These are phyloP conservation scores for Petunia hybrid DNA, from an alignment of 305 asterid species.

Conservation along the genomic window DNA sequence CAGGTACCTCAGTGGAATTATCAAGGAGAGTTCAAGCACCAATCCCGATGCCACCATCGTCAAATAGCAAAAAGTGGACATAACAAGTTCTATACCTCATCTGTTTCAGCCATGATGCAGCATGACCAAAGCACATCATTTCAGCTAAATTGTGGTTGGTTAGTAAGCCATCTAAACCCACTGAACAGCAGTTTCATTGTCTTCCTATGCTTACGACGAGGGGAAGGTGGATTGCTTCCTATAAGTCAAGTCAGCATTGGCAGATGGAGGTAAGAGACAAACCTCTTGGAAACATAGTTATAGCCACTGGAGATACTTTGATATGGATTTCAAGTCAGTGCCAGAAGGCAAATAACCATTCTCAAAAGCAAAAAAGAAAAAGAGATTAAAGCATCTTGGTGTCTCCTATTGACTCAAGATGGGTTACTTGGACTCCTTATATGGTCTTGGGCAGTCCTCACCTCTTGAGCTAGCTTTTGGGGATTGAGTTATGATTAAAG, in stretches of 20 bases:
- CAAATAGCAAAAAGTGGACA: not conserved
- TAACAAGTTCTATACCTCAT: not conserved
- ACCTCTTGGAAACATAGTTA: slow-evolving; percentile 9
- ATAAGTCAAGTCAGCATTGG: not conserved
- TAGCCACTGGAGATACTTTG: slow-evolving; percentile 6
- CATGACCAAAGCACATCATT: slow-evolving; percentile 25
- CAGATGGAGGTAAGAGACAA: not conserved
- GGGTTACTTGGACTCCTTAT: too few relatives aligned
- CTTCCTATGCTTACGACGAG: not conserved
- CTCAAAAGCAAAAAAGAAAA: slow-evolving; percentile 9
- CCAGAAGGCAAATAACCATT: slow-evolving; percentile 5
- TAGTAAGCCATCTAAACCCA: slow-evolving; percentile 8
- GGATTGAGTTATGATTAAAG: too few relatives aligned
- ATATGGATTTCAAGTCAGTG: not conserved
- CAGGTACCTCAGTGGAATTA: not conserved
- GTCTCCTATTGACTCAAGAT: too few relatives aligned
- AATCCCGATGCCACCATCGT: not conserved
- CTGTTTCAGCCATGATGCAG: slow-evolving; percentile 1
- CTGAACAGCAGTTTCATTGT: slow-evolving; percentile 11
- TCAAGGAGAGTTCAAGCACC: not conserved
- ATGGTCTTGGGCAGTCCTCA: too few relatives aligned
- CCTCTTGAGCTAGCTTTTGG: too few relatives aligned
- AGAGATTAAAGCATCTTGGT: not conserved
- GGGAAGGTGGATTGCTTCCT: not conserved
- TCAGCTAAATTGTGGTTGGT: slow-evolving; percentile 17